Percentiles rank a stretch among this genome's conserved stretches.
Evolutionary conservation across 2,329 filamentous ascomycete species (phyloP).

Genomic region (Cryphonectria naterciae): DNA sequence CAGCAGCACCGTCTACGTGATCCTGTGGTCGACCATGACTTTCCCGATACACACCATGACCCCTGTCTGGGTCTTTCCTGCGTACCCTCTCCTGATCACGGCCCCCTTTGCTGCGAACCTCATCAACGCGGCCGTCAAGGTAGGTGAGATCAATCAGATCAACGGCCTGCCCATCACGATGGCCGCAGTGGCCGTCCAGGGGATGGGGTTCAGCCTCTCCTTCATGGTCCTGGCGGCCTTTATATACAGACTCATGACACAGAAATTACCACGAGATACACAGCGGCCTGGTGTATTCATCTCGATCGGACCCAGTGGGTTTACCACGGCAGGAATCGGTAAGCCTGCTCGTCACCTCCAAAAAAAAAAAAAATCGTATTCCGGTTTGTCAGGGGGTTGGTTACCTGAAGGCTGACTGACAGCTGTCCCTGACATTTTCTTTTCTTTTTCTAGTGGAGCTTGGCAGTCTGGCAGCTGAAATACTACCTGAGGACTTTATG

Average conservation of each 20-base stretch:
- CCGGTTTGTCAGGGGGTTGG: neutral
- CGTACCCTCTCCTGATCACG: slow-evolving; percentile 78
- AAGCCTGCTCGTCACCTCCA: slow-evolving; percentile 16
- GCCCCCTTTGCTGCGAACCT: slow-evolving; percentile 71
- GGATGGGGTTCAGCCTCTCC: slow-evolving; percentile 59
- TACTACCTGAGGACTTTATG: slow-evolving; percentile 50
- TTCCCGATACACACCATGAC: slow-evolving; percentile 81
- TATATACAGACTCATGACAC: slow-evolving; percentile 85
- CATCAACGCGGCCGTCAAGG: slow-evolving; percentile 45
- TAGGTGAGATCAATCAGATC: slow-evolving; percentile 36
- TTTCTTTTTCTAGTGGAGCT: slow-evolving; percentile 43
- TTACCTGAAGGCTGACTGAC: slow-evolving; percentile 9
- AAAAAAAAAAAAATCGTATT: too few relatives aligned
- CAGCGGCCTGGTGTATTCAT: slow-evolving; percentile 86
- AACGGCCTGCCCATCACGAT: slow-evolving; percentile 53
- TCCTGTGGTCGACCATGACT: slow-evolving; percentile 63
- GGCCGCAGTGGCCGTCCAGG: slow-evolving; percentile 55
- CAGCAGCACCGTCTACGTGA: slow-evolving; percentile 73
- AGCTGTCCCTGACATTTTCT: too few relatives aligned
- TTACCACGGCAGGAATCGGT: slow-evolving; percentile 54
- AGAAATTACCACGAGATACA: slow-evolving; percentile 77
- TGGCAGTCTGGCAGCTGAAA: slow-evolving; percentile 46
- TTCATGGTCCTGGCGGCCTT: slow-evolving; percentile 86
- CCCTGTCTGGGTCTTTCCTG: slow-evolving; percentile 85
- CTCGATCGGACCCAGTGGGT: slow-evolving; percentile 74